phyloP scores from a whole-genome alignment of 2,329 filamentous ascomycete species.

The Ascochyta clinopodiicola region DNA sequence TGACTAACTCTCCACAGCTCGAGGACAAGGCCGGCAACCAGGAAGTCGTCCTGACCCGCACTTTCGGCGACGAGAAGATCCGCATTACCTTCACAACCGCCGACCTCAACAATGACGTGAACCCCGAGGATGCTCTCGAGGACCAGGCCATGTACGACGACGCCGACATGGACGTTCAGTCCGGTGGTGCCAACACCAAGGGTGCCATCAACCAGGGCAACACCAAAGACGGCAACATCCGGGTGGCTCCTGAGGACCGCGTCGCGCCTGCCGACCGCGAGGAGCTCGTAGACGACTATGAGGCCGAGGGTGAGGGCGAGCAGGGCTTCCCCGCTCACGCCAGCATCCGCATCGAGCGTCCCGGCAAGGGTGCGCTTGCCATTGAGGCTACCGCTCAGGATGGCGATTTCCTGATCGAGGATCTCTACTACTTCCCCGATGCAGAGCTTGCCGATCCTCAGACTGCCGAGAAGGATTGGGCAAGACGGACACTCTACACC shows the following conservation, averaged over 20 bases:
- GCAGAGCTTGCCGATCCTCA: slow-evolving; percentile 77
- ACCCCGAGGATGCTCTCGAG: slow-evolving; percentile 57
- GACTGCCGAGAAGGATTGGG: slow-evolving; percentile 77
- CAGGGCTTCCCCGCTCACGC: slow-evolving; percentile 78
- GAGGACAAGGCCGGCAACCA: slow-evolving; percentile 84
- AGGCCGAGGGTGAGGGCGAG: slow-evolving; percentile 57
- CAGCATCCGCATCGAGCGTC: slow-evolving; percentile 88
- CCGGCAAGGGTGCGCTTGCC: slow-evolving; percentile 81
- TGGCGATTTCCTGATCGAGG: slow-evolving; percentile 84
- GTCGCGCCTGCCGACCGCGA: slow-evolving; percentile 64
- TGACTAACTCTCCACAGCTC: slow-evolving; percentile 49
- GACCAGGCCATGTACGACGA: slow-evolving; percentile 56
- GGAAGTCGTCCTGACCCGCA: slow-evolving; percentile 83
- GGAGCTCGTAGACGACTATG: slow-evolving; percentile 63
- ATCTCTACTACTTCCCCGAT: slow-evolving; percentile 86
- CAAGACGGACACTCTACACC: slow-evolving; percentile 79
- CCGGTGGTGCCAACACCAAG: slow-evolving; percentile 64
- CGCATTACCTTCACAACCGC: slow-evolving; percentile 84
- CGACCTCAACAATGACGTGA: slow-evolving; percentile 68
- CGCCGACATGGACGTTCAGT: slow-evolving; percentile 55
- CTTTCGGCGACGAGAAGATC: slow-evolving; percentile 89
- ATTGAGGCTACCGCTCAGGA: slow-evolving; percentile 88
- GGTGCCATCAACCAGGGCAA: slow-evolving; percentile 62
- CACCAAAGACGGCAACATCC: slow-evolving; percentile 59
- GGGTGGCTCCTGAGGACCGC: slow-evolving; percentile 63